Evolutionary conservation across 2,329 filamentous ascomycete species (phyloP).

Genomic region (Nectriaceae sp.): DNA sequence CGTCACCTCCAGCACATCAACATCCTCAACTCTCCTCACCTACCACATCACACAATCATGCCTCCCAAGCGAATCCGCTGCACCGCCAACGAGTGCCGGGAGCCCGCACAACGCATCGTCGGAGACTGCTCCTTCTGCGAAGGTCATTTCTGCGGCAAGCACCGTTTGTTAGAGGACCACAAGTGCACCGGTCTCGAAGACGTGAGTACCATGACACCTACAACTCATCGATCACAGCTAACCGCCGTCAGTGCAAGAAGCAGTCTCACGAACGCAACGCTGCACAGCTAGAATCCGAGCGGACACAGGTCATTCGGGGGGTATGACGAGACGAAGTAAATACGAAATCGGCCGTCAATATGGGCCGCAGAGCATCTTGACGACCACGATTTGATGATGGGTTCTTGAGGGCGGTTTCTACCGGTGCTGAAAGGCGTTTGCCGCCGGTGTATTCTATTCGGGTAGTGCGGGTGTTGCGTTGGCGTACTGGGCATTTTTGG

Average conservation of each 20-base stretch:
- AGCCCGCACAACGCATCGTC: slow-evolving; percentile 86
- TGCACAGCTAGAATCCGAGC: slow-evolving; percentile 86
- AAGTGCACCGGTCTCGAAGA: slow-evolving; percentile 91
- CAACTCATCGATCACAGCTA: slow-evolving; percentile 6
- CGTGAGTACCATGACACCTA: slow-evolving; percentile 48
- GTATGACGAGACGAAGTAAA: slow-evolving; percentile 54
- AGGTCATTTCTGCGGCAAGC: slow-evolving; percentile 92
- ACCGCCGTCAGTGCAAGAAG: slow-evolving; percentile 75
- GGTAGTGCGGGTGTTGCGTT: slow-evolving; percentile 22
- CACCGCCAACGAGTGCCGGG: slow-evolving; percentile 86
- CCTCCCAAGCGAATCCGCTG: slow-evolving; percentile 81
- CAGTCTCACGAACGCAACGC: slow-evolving; percentile 94
- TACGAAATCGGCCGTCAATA: background rate
- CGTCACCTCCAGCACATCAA: background rate
- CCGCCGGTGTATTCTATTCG: slow-evolving; percentile 24
- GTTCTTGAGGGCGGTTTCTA: slow-evolving; percentile 17
- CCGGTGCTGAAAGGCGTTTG: slow-evolving; percentile 19
- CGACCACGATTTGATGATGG: slow-evolving; percentile 30
- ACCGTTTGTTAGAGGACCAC: slow-evolving; percentile 91
- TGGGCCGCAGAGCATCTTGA: slow-evolving; percentile 13
- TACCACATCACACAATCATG: slow-evolving; percentile 42
- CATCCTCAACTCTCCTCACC: slow-evolving; percentile 4
- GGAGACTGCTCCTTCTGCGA: slow-evolving; percentile 96
- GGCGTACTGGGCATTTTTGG: slow-evolving; percentile 29
- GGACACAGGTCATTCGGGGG: slow-evolving; percentile 91